Conservation (phyloP, 2,329 filamentous ascomycete species). For the Colletotrichum higginsianum region DNA sequence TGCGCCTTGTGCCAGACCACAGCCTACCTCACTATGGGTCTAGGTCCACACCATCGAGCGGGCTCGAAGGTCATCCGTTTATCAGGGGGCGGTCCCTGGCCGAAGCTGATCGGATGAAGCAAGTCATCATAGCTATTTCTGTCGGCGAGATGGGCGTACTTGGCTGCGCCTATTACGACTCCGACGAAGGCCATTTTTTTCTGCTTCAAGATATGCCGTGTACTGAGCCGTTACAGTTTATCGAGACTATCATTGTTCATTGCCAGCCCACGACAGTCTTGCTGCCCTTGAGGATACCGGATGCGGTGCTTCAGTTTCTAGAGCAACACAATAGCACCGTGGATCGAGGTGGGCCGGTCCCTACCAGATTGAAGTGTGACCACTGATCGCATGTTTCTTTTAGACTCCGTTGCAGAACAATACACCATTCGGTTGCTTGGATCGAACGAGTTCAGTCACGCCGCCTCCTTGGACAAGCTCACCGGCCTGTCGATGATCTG, state of each 20-base stretch:
- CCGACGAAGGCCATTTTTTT: slow-evolving; percentile 77
- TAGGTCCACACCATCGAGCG: neutral
- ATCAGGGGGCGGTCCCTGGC: neutral
- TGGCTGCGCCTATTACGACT: slow-evolving; percentile 88
- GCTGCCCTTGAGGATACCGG: slow-evolving; percentile 63
- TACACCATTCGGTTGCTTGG: slow-evolving; percentile 75
- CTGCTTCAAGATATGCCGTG: slow-evolving; percentile 78
- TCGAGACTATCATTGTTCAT: slow-evolving; percentile 70
- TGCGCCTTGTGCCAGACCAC: neutral
- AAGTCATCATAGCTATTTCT: slow-evolving; percentile 86
- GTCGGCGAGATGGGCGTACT: slow-evolving; percentile 78
- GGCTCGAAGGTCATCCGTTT: neutral
- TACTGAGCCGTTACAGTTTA: slow-evolving; percentile 43
- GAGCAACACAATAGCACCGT: slow-evolving; percentile 44
- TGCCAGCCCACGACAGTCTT: slow-evolving; percentile 70
- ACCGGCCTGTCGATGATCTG: slow-evolving; percentile 67
- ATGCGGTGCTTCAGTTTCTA: slow-evolving; percentile 53
- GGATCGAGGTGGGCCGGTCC: slow-evolving; percentile 35
- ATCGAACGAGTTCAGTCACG: slow-evolving; percentile 80
- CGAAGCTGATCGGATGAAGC: slow-evolving; percentile 52
- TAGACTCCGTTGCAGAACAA: slow-evolving; percentile 4
- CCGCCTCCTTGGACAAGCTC: slow-evolving; percentile 77
- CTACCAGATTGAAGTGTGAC: neutral
- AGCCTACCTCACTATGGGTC: neutral
- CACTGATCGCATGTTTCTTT: neutral